Percentiles rank a stretch among this genome's conserved stretches.
These are phyloP conservation scores for Babesia caballi DNA, from an alignment of 169 alveolate species.

Conservation along the genomic window DNA sequence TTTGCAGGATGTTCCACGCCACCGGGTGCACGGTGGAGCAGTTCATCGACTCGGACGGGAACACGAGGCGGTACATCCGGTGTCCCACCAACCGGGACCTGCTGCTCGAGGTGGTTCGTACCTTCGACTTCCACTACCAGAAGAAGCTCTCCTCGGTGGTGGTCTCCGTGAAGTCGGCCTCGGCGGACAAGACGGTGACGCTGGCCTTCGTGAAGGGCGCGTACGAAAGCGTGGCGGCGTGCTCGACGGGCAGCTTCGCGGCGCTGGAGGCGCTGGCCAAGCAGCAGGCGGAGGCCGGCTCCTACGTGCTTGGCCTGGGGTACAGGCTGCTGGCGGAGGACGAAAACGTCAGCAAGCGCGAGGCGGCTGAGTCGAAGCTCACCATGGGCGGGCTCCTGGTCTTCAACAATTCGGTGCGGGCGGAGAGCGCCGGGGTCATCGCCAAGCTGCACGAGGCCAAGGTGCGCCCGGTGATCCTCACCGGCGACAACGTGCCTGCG, in stretches of 20 bases:
- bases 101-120: constrained; percentile 43
- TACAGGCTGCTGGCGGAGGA: constrained; percentile 38
- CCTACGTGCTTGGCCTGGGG: constrained; percentile 58
- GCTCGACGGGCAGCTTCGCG: constrained; percentile 25
- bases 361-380: constrained; percentile 68
- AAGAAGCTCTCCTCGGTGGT: constrained; percentile 63
- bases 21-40: constrained; percentile 66
- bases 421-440: constrained; percentile 64
- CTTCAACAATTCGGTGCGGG: constrained; percentile 71
- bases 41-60: constrained; percentile 54
- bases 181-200: constrained; percentile 10
- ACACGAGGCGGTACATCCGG: constrained; percentile 37
- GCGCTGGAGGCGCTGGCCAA: constrained; percentile 35
- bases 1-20: constrained; percentile 57
- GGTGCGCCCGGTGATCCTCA: constrained; percentile 74
- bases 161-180: constrained; percentile 15
- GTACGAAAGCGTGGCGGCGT: constrained; percentile 48
- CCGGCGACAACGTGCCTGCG: constrained; percentile 77
- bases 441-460: constrained; percentile 68
- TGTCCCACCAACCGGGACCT: constrained; percentile 24
- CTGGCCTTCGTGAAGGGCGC: constrained; percentile 66
- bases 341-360: constrained; percentile 36
- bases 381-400: constrained; percentile 64
- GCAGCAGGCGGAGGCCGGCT: constrained; percentile 48
- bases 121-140: constrained; percentile 64